phyloP scores from a whole-genome alignment of 2,329 filamentous ascomycete species.

The Ceratocystis variospora region DNA sequence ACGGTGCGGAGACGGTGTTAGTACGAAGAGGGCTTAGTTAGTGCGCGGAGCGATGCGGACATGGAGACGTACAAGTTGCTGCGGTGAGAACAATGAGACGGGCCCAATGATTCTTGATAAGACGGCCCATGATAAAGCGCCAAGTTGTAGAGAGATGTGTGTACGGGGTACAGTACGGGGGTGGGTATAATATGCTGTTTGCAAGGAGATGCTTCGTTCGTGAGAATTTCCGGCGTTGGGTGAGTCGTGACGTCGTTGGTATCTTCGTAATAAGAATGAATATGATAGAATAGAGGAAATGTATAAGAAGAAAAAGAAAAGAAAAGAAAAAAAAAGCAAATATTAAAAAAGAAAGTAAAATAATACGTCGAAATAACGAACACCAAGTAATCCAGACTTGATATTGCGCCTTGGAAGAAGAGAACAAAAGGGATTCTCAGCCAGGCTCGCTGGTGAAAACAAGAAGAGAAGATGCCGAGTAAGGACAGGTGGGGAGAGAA shows the following conservation, averaged over 20 bases:
- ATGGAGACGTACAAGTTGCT: conserved; percentile 47
- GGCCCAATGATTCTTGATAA: conserved; percentile 99
- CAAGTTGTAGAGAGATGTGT: conserved; percentile 21
- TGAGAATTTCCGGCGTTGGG: not conserved
- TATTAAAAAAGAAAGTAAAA: not conserved
- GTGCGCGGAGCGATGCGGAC: not conserved
- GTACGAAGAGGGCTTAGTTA: not conserved
- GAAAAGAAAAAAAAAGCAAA: conserved; percentile 3
- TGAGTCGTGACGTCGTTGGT: conserved; percentile 14
- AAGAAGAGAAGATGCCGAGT: conserved; percentile 23
- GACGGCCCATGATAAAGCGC: conserved; percentile 59
- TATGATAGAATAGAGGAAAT: conserved; percentile 16
- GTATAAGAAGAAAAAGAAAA: conserved; percentile 16
- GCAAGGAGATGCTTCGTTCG: not conserved
- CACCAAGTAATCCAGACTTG: conserved; percentile 19
- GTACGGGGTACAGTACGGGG: not conserved
- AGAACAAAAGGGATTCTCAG: conserved; percentile 22
- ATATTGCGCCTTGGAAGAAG: conserved; percentile 15
- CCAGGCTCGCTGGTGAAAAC: conserved; percentile 36
- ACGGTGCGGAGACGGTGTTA: not conserved
- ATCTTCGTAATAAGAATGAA: conserved; percentile 12
- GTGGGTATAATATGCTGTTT: conserved; percentile 2
- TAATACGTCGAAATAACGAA: conserved; percentile 16
- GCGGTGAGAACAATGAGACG: conserved; percentile 84
- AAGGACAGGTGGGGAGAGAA: conserved; percentile 22